Conservation (phyloP, 192 early-diverging fungal genomes). For the Podila epicladia region DNA sequence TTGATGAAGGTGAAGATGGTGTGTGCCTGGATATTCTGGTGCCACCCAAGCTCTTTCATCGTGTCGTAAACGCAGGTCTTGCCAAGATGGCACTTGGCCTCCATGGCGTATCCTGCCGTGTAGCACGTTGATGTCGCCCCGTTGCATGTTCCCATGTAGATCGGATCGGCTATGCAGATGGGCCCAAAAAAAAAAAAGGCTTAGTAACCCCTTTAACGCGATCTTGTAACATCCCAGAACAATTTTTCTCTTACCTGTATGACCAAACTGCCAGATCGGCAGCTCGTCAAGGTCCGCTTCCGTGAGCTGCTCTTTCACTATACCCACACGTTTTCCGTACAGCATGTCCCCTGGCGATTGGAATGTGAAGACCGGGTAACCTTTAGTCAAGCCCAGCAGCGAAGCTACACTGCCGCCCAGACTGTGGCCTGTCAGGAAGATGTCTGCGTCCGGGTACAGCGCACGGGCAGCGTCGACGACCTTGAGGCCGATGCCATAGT, state of each 20-base stretch:
- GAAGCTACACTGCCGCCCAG: slow-evolving; percentile 71
- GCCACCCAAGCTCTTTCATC: slow-evolving; percentile 66
- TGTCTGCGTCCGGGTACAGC: slow-evolving; percentile 71
- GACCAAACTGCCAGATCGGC: slow-evolving; percentile 90
- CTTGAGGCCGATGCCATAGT: slow-evolving; percentile 60
- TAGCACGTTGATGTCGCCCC: slow-evolving; percentile 48
- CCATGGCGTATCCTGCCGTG: slow-evolving; percentile 25
- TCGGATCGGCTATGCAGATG: slow-evolving; percentile 72
- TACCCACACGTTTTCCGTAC: slow-evolving; percentile 71
- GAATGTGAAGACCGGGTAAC: slow-evolving; percentile 81
- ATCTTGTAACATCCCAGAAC: background rate
- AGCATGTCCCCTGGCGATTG: slow-evolving; percentile 84
- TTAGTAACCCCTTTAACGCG: background rate
- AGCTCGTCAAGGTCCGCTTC: slow-evolving; percentile 56
- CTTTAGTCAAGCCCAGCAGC: slow-evolving; percentile 81
- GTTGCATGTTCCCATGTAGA: slow-evolving; percentile 86
- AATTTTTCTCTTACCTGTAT: slow-evolving; percentile 55
- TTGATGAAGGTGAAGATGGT: slow-evolving; percentile 78
- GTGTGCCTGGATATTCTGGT: slow-evolving; percentile 76
- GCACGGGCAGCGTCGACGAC: slow-evolving; percentile 69
- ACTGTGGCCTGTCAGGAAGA: slow-evolving; percentile 88
- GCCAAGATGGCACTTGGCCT: slow-evolving; percentile 88
- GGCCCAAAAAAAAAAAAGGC: background rate
- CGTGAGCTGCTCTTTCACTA: slow-evolving; percentile 25
- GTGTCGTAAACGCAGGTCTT: slow-evolving; percentile 70